Percentiles rank a stretch among this genome's conserved stretches.
phyloP scores from a whole-genome alignment of 306 rosid genomes.

The Sindora glabra region DNA sequence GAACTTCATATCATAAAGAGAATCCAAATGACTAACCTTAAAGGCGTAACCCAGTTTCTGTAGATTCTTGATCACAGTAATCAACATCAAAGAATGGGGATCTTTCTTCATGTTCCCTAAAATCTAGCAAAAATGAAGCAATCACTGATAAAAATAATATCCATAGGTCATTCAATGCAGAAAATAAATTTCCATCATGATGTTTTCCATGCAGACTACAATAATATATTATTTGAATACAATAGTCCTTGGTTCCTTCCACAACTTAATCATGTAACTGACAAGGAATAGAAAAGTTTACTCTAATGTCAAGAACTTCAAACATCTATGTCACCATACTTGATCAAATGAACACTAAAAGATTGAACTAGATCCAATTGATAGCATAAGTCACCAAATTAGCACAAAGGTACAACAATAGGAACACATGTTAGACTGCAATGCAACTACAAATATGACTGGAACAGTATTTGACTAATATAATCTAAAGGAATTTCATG shows the following conservation, averaged over 20 bases:
- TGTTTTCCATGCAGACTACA: not conserved
- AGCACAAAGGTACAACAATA: no score
- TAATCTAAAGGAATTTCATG: not conserved
- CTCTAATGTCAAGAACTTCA: not conserved
- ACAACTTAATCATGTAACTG: not conserved
- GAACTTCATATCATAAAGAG: constrained; percentile 5
- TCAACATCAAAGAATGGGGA: constrained; percentile 70
- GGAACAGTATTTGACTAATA: no score
- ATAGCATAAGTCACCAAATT: not conserved
- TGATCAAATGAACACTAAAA: not conserved
- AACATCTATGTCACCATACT: not conserved
- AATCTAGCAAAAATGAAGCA: constrained; percentile 46
- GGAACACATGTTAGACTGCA: not conserved
- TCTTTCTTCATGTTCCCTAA: constrained; percentile 65
- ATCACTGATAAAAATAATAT: constrained; percentile 9
- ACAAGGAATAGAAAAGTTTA: not conserved
- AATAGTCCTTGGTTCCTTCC: not conserved
- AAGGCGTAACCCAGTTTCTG: constrained; percentile 76
- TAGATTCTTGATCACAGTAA: constrained; percentile 63
- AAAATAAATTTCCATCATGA: not conserved
- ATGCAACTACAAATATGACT: not conserved
- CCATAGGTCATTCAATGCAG: not conserved
- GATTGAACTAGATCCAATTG: not conserved
- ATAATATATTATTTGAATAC: constrained; percentile 1
- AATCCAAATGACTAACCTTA: constrained; percentile 48